Percentiles rank a stretch among this genome's conserved stretches.
Evolutionary conservation across 2,329 filamentous ascomycete species (phyloP).

Genomic region (Sporothrix curviconia): DNA sequence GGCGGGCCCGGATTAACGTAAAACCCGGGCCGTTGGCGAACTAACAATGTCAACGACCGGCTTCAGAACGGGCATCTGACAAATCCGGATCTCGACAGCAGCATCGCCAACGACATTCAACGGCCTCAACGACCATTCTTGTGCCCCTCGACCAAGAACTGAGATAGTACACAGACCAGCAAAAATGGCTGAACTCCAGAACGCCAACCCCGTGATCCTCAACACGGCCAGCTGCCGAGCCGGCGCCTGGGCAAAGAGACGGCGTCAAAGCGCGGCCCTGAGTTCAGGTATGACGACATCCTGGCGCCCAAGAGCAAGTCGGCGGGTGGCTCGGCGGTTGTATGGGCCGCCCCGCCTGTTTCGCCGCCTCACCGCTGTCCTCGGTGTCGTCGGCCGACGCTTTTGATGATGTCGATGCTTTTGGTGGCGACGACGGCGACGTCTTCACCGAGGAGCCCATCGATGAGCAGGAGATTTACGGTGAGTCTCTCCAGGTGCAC

Average conservation of each 20-base stretch:
- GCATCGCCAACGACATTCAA: conserved; percentile 4
- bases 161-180: neutral
- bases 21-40: neutral
- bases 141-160: neutral
- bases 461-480: conserved; percentile 95
- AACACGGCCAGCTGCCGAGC: conserved; percentile 84
- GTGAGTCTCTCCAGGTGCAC: no score
- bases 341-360: conserved; percentile 12
- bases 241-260: conserved; percentile 52
- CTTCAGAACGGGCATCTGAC: neutral
- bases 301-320: conserved; percentile 38
- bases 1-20: conserved; percentile 1
- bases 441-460: conserved; percentile 71
- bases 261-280: conserved; percentile 40
- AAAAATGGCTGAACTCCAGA: conserved; percentile 48
- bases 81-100: neutral
- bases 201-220: conserved; percentile 90
- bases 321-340: conserved; percentile 25
- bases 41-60: neutral
- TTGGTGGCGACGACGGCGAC: conserved; percentile 32
- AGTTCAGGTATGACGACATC: conserved; percentile 41
- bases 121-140: neutral
- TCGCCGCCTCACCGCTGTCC: conserved; percentile 25
- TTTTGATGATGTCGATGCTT: conserved; percentile 19
- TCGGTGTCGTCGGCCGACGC: conserved; percentile 29